Evolutionary conservation across 106 monocot genomes (phyloP).

Genomic region (Iris macrosiphon): DNA sequence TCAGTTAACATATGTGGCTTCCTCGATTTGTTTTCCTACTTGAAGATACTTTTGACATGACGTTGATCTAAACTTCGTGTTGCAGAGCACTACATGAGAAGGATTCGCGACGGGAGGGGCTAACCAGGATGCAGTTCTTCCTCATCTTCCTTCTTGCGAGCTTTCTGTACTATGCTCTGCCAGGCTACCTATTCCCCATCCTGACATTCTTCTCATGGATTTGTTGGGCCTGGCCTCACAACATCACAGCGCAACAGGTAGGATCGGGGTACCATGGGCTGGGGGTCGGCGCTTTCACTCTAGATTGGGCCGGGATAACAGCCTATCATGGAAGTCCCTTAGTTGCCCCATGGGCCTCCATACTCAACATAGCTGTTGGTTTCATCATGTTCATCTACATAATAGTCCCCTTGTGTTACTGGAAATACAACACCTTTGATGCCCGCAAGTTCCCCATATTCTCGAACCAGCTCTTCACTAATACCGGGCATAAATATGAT

Average conservation of each 20-base stretch:
- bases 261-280: slow-evolving; percentile 86
- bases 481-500: slow-evolving; percentile 57
- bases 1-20: no score
- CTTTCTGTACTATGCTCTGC: slow-evolving; percentile 76
- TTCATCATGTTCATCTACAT: slow-evolving; percentile 93
- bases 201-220: slow-evolving; percentile 95
- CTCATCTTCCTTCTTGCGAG: slow-evolving; percentile 52
- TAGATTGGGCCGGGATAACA: slow-evolving; percentile 90
- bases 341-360: slow-evolving; percentile 78
- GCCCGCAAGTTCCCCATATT: slow-evolving; percentile 85
- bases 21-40: no score
- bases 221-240: slow-evolving; percentile 80
- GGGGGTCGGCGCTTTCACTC: slow-evolving; percentile 77
- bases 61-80: background rate
- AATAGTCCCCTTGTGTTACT: slow-evolving; percentile 79
- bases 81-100: slow-evolving; percentile 79
- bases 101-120: slow-evolving; percentile 40
- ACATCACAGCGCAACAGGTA: slow-evolving; percentile 82
- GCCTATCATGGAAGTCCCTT: slow-evolving; percentile 91
- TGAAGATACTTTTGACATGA: no score
- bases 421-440: slow-evolving; percentile 76
- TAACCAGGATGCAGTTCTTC: slow-evolving; percentile 84
- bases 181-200: slow-evolving; percentile 80
- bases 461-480: slow-evolving; percentile 80
- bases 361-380: slow-evolving; percentile 58